Evolutionary conservation across 129 eudicot genomes (phyloP).

Genomic region (Ambrosia artemisiifolia): DNA sequence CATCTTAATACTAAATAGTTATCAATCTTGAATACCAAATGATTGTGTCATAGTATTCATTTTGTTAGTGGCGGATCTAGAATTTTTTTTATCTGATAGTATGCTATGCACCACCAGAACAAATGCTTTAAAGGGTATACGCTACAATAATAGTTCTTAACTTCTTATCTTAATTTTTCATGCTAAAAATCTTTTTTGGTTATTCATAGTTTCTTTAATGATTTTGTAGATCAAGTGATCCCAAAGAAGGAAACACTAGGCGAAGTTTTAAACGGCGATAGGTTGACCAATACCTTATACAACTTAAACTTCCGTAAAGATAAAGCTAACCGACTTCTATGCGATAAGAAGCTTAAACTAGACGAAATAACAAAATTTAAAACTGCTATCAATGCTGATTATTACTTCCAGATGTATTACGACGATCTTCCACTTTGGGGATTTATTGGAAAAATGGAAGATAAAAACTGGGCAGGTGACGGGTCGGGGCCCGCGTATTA

Average conservation of each 20-base stretch:
- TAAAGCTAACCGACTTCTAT: constrained; percentile 41
- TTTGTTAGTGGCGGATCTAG: neutral
- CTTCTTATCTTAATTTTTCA: neutral
- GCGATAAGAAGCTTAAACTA: constrained; percentile 47
- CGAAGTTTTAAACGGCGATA: constrained; percentile 74
- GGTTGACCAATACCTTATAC: constrained; percentile 58
- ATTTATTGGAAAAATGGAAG: constrained; percentile 74
- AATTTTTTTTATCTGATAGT: neutral
- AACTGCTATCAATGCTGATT: constrained; percentile 57
- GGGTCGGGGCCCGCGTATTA: constrained; percentile 41
- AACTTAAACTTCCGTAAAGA: constrained; percentile 53
- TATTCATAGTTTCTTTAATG: neutral
- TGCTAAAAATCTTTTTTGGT: neutral
- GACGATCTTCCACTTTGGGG: constrained; percentile 97
- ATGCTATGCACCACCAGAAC: neutral
- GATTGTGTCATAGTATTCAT: neutral
- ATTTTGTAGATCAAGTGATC: constrained; percentile 47
- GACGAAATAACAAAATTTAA: constrained; percentile 56
- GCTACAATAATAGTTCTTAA: neutral
- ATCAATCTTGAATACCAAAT: too few relatives aligned
- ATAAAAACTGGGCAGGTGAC: constrained; percentile 31
- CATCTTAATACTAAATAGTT: neutral
- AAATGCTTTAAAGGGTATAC: neutral
- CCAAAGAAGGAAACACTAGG: constrained; percentile 68
- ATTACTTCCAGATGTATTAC: constrained; percentile 81